These are phyloP conservation scores for Pythium scleroteichum DNA, from an alignment of 352 stramenopile species.

Conservation along the genomic window DNA sequence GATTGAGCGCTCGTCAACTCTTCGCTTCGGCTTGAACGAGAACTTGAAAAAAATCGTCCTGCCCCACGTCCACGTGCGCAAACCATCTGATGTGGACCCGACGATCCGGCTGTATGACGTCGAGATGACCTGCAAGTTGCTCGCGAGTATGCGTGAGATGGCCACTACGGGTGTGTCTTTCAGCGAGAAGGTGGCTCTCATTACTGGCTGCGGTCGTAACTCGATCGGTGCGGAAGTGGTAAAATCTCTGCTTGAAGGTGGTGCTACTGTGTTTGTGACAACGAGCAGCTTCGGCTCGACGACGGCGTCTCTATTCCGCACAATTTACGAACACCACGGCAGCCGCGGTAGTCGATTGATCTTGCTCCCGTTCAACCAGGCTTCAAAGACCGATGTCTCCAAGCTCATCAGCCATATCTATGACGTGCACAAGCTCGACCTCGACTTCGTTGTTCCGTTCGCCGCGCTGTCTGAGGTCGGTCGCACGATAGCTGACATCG, in stretches of 20 bases:
- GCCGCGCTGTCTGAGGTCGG: slow-evolving; percentile 80
- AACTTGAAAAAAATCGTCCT: slow-evolving; percentile 70
- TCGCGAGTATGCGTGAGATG: slow-evolving; percentile 87
- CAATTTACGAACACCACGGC: slow-evolving; percentile 86
- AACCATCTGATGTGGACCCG: slow-evolving; percentile 69
- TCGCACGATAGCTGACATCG: slow-evolving; percentile 77
- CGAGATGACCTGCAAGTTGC: slow-evolving; percentile 71
- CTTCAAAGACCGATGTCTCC: slow-evolving; percentile 74
- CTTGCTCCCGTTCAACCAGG: slow-evolving; percentile 86
- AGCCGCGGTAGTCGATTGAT: slow-evolving; percentile 78
- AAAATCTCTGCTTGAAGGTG: slow-evolving; percentile 83
- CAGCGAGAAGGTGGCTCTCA: slow-evolving; percentile 77
- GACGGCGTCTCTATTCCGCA: slow-evolving; percentile 62
- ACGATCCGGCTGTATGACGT: slow-evolving; percentile 84
- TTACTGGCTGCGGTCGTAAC: slow-evolving; percentile 83
- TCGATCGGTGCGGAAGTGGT: slow-evolving; percentile 87
- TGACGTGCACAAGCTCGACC: slow-evolving; percentile 72
- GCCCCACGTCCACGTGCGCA: slow-evolving; percentile 77
- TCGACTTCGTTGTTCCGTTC: slow-evolving; percentile 90
- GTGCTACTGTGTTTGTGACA: slow-evolving; percentile 83
- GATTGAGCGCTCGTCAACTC: slow-evolving; percentile 45
- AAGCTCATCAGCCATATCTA: slow-evolving; percentile 82
- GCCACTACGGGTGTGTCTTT: slow-evolving; percentile 85
- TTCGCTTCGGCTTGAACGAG: slow-evolving; percentile 55
- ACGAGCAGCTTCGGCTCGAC: slow-evolving; percentile 75